Evolutionary conservation across 1,284 basidiomycete species (phyloP).

Genomic region (Vanrija pseudolonga): DNA sequence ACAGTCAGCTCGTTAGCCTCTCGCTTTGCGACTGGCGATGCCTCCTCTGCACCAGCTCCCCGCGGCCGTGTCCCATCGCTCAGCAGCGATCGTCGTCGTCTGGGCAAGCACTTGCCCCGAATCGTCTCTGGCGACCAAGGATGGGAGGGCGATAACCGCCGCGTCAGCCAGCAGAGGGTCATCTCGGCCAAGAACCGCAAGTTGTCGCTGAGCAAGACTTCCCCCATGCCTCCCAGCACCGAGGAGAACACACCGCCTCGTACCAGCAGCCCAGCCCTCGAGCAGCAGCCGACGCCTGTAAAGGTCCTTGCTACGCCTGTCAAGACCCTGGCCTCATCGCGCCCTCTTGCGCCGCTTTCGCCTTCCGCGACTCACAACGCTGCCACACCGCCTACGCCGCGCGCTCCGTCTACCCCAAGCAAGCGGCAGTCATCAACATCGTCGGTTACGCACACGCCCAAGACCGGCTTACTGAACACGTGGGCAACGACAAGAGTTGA

Average conservation of each 20-base stretch:
- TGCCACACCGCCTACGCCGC: not conserved
- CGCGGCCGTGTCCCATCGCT: slow-evolving; percentile 10
- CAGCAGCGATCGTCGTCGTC: slow-evolving; percentile 35
- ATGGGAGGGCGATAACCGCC: slow-evolving; percentile 33
- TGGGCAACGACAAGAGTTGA: slow-evolving; percentile 15
- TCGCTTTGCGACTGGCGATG: slow-evolving; percentile 10
- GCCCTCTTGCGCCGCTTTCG: slow-evolving; percentile 1
- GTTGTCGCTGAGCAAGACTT: slow-evolving; percentile 22
- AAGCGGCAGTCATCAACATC: slow-evolving; percentile 12
- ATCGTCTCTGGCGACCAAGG: slow-evolving; percentile 49
- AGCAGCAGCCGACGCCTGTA: not conserved
- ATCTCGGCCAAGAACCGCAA: slow-evolving; percentile 17
- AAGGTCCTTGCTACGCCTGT: not conserved
- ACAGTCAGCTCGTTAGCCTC: slow-evolving; percentile 12
- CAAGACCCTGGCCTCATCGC: not conserved
- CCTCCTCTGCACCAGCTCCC: not conserved
- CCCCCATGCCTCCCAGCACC: slow-evolving; percentile 5
- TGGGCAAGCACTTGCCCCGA: slow-evolving; percentile 49
- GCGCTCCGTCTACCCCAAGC: slow-evolving; percentile 21
- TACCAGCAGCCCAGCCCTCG: too few relatives aligned
- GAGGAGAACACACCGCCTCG: slow-evolving; percentile 18
- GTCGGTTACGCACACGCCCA: slow-evolving; percentile 10
- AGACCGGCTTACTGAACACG: slow-evolving; percentile 21
- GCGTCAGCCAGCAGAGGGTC: not conserved
- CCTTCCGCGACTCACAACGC: slow-evolving; percentile 4